Evolutionary conservation across 1,139 yeast genomes (phyloP).

Genomic region (Yamadazyma blattariae): DNA sequence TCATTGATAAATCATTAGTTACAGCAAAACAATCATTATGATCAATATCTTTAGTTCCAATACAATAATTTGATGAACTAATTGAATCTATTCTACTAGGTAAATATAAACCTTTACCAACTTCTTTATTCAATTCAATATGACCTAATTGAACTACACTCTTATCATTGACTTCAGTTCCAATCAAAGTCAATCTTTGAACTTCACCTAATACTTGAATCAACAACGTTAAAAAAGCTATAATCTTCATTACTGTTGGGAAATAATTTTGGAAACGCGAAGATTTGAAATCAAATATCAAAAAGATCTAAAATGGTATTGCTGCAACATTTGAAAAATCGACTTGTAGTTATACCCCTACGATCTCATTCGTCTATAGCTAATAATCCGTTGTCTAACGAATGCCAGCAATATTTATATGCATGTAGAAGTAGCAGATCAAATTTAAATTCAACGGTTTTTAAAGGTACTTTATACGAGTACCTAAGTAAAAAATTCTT

Average conservation of each 20-base stretch:
- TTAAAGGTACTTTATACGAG: conserved; percentile 72
- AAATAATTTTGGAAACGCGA: too few relatives aligned
- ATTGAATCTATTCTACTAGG: conserved; percentile 17
- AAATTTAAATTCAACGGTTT: conserved; percentile 42
- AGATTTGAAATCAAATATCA: too few relatives aligned
- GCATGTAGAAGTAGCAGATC: conserved; percentile 24
- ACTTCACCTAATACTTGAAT: neutral
- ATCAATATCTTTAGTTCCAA: conserved; percentile 29
- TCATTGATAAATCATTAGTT: conserved; percentile 7
- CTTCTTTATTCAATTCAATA: conserved; percentile 13
- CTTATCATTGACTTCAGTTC: neutral
- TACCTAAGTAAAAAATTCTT: conserved; percentile 50
- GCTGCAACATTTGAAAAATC: too few relatives aligned
- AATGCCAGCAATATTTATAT: conserved; percentile 22
- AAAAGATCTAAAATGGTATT: neutral
- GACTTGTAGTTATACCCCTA: too few relatives aligned
- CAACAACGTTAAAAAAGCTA: neutral
- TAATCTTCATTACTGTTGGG: too few relatives aligned
- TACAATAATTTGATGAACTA: conserved; percentile 20
- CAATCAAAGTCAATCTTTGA: conserved; percentile 3
- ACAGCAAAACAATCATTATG: conserved; percentile 31
- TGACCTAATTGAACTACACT: conserved; percentile 6
- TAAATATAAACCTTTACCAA: conserved; percentile 22
- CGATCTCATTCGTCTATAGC: too few relatives aligned
- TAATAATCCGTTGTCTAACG: too few relatives aligned